phyloP scores from a whole-genome alignment of 1,284 basidiomycete species.

The Austroboletus novae-zelandiae region DNA sequence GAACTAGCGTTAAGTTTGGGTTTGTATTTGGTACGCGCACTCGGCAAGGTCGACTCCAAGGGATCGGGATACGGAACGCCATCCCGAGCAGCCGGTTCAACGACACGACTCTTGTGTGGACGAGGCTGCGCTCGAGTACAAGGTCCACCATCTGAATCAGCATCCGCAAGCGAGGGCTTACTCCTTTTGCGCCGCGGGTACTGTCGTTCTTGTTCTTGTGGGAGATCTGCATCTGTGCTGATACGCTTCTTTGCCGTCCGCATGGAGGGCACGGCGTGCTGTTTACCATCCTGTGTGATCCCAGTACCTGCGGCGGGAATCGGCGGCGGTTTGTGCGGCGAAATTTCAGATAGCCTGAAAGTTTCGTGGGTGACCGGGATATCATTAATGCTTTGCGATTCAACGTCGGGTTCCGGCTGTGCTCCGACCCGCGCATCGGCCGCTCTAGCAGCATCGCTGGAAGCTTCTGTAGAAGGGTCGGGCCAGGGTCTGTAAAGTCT shows the following conservation, averaged over 20 bases:
- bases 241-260: constrained; percentile 37
- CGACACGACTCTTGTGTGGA: not conserved
- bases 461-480: constrained; percentile 12
- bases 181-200: constrained; percentile 29
- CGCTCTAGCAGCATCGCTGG: constrained; percentile 8
- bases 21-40: constrained; percentile 30
- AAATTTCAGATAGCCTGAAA: constrained; percentile 51
- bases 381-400: constrained; percentile 2
- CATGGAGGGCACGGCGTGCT: constrained; percentile 21
- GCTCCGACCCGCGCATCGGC: constrained; percentile 4
- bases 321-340: constrained; percentile 39
- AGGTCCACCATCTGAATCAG: constrained; percentile 16
- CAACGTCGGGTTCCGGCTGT: constrained; percentile 1
- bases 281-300: constrained; percentile 18
- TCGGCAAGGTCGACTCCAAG: constrained; percentile 17
- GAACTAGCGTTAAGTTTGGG: constrained; percentile 14
- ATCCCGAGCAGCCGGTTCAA: not conserved
- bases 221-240: constrained; percentile 17
- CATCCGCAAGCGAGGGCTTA: constrained; percentile 13
- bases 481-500: constrained; percentile 30
- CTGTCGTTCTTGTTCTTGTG: constrained; percentile 15
- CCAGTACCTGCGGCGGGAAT: constrained; percentile 9
- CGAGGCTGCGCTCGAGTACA: constrained; percentile 4
- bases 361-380: constrained; percentile 16
- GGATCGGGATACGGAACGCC: constrained; percentile 1